Evolutionary conservation across 352 stramenopile species (phyloP), one percentile per base, ranked within the genome.

Genomic region (Thalassiosira exigua): DNA sequence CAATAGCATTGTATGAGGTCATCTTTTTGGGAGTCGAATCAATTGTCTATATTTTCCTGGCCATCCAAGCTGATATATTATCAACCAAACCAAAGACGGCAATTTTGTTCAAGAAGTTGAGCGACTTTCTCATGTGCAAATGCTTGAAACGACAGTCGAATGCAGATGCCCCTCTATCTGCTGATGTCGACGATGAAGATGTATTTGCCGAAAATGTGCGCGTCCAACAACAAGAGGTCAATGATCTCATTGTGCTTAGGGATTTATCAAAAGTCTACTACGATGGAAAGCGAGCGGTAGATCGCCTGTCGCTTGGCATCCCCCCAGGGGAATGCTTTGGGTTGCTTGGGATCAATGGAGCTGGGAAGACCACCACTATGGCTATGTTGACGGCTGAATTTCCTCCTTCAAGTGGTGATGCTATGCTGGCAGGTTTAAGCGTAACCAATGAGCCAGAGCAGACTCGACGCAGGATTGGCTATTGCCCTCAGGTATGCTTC

Each of bases 401-500:
- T 87, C 85, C 90, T 87, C 80, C 92, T 24, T 84, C 87, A 42
- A 77, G 94, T 95, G 75, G 87, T 92, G 72, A 94, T 88, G 54
- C 83, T 96, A 66, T 90, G 30, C 58, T 90, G 32, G 21, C 82
- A 88, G 54, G 94, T 89, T 84, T 82, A 72, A 86, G 82, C 68
- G 75, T 91, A 60, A 76, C 60, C 3, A 86, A 76, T 29, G 75
- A 91, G 33, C 88, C 88, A n/a, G 85, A 91, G 74, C 86, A 89
- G 51, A 93, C 85, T 26, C 79, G 88, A 26, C 74, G 79, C 0
- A 46, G 53, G 11, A 95, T 99, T 27, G 97, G 96, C 7, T 98
- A 98, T 64, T 99, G 97, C 71, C 96, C 97, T 21, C 1, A 96
- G n/a, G n/a, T n/a, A n/a, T n/a, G n/a, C n/a, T n/a, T n/a, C n/a